A percentile compares a stretch with the other conserved stretches of the same genome.
Conservation (phyloP, 257 asterid species). For the Solanum commersonii region DNA sequence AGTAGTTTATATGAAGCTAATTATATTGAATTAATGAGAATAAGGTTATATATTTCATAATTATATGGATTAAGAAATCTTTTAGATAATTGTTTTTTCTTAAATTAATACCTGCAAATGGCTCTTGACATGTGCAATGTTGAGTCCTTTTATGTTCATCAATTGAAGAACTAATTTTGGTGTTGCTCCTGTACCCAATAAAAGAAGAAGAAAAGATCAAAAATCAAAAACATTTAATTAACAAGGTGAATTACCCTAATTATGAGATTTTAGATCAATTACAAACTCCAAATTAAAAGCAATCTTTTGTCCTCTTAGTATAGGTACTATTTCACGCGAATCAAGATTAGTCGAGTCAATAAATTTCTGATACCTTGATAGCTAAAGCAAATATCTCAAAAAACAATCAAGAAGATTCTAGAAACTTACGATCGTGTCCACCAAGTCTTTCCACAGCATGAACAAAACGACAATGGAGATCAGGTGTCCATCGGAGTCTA, state of each 20-base stretch:
- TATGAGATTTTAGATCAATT: background rate
- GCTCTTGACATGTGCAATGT: conserved; percentile 91
- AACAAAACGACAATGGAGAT: conserved; percentile 63
- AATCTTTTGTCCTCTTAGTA: background rate
- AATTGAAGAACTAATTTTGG: conserved; percentile 72
- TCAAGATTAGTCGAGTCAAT: background rate
- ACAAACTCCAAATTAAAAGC: background rate
- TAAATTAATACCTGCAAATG: conserved; percentile 63
- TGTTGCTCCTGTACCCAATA: conserved; percentile 62
- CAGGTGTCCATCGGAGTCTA: conserved; percentile 85
- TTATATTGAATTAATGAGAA: background rate
- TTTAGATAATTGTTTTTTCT: background rate
- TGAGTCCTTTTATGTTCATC: conserved; percentile 74
- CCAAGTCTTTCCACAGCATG: conserved; percentile 80
- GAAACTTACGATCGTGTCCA: conserved; percentile 64
- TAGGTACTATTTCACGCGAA: background rate
- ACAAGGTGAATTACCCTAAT: background rate
- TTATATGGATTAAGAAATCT: background rate
- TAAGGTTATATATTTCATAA: background rate
- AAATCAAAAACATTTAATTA: background rate
- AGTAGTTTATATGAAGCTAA: background rate
- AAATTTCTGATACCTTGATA: background rate
- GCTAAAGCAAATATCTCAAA: background rate
- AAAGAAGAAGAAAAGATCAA: background rate
- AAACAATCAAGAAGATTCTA: background rate